Base-by-base conservation (phyloP, 192 early-diverging fungal genomes). In the Coemansia guatemalensis region DNA sequence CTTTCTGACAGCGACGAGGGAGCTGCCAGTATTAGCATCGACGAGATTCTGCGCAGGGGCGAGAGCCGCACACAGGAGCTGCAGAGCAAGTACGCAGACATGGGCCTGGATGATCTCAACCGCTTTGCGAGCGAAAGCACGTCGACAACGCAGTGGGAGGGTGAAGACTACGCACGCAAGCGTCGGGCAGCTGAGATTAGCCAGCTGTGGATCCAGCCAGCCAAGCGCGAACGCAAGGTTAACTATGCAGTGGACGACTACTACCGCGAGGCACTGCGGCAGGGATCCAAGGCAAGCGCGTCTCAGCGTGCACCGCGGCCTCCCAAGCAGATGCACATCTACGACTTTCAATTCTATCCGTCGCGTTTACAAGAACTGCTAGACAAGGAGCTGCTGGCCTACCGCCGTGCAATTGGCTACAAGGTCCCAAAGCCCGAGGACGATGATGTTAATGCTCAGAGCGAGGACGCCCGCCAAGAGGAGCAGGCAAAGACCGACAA, bases 311-410 rank as follows among this genome's bases (percentile, higher is more conserved):
- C 81, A 18, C 88, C 86, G 22, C 88, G 89, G 47, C 84, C 82
- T 56, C 86, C 85, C 24, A 90, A 89, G 67, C 83, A 86, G 67
- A 83, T 88, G 54, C 77, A 81, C 60, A 89, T 85, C 20, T 82
- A 89, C 30, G 96, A 99, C 70, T 95, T 92, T 73, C 97, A 99
- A 77, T 99, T 99, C 76, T 96, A 87, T 62, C 90, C 92, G 33
- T 73, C 82, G 23, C 85, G 92, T 21, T 77, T 98, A 17, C 71
- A 84, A 18, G 88, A 90, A 49, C 84, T 98, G 17, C 83, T 91
- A 62, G 92, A 96, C 32, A 89, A 88, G 69, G 95, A 96, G 68
- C 84, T 88, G 23, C 81, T 90, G 41, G 83, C 84, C 21, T 89
- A 89, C 53, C 83, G 84, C 48, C 90, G 90, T 60, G 66, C 78